Base-by-base conservation (phyloP, 805 yeast species). In the Cyberlindnera suaveolens region DNA sequence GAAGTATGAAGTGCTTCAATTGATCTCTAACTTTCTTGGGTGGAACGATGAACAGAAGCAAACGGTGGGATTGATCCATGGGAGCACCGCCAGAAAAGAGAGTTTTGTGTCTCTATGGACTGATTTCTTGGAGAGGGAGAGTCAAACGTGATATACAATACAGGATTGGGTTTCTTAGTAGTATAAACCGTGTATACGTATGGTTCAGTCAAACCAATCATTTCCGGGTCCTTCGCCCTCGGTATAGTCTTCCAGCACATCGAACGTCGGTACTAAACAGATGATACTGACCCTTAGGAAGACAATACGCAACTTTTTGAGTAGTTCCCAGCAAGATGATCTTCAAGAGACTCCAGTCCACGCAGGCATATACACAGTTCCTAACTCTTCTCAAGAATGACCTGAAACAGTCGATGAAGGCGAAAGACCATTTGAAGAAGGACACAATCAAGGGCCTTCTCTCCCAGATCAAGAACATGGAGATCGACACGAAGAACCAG, bases 1-100 rank as follows among this genome's bases (percentile, higher is more conserved):
- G 65, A 89, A 93, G 63, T 93, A 85, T 60, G 98, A 93, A 70
- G 96, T 93, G 4, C 71, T 93, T 39, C 85, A 79, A 58, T 73
- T 93, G 46, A 83, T 93, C 34, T 76, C 96, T 10, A 85, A 86
- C 46, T 81, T 83, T 51, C 69, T 93, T 45, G 83, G 77, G 45
- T 93, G 99, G 99, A 91, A 85, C 62, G 93, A 87, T 39, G 80
- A 75, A 36, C 80, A 85, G 60, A 80, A 75, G 46, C 44, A 53
- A 57, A 39, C 27, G 42, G 48, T 53, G 26, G 39, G 32, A 51
- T 11, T 53, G 39, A 39, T 7, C 27, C 27, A 23, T 23, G 27
- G 27, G 27, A 23, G 11, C 27, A 23, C 27, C 11, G 44, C 41
- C 23, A 41, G 45, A 11, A 48, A 49, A 48, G 70, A 76, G 54